Evolutionary conservation across 202 grass and related monocot genomes (phyloP).

Genomic region (Schoenoplectus triqueter): DNA sequence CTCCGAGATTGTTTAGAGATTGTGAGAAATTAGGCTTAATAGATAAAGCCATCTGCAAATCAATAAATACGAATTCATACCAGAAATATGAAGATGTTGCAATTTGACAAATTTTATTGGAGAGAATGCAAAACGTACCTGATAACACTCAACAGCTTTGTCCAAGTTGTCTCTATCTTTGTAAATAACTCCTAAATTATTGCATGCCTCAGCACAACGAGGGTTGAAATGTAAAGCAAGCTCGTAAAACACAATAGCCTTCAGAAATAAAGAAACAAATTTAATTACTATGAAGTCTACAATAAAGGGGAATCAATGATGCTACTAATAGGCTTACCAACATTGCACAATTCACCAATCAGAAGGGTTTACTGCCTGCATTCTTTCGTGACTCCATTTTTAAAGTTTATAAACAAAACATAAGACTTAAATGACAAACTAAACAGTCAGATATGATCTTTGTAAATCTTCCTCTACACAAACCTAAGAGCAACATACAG

Average conservation of each 20-base stretch:
- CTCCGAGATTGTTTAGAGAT: slow-evolving; percentile 97
- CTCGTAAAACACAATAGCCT: slow-evolving; percentile 98
- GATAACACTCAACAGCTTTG: slow-evolving; percentile 98
- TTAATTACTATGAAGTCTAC: background rate
- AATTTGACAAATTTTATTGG: slow-evolving; percentile 31
- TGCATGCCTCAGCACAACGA: slow-evolving; percentile 95
- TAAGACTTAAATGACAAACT: slow-evolving; percentile 16
- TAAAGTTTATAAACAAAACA: background rate
- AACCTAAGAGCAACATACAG: slow-evolving; percentile 1
- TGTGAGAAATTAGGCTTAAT: slow-evolving; percentile 95
- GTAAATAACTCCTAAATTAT: slow-evolving; percentile 99
- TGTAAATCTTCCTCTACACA: background rate
- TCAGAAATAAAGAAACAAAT: slow-evolving; percentile 39
- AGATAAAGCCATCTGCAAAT: slow-evolving; percentile 86
- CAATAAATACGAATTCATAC: slow-evolving; percentile 29
- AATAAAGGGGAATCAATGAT: background rate
- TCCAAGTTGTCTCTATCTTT: slow-evolving; percentile 99
- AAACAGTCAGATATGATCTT: slow-evolving; percentile 15
- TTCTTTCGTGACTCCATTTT: background rate
- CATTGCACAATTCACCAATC: slow-evolving; percentile 8
- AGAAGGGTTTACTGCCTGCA: background rate
- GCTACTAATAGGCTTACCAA: background rate
- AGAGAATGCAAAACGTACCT: slow-evolving; percentile 52
- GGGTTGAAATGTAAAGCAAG: slow-evolving; percentile 99
- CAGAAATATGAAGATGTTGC: slow-evolving; percentile 13